Evolutionary conservation across 257 asterid genomes (phyloP), one percentile per base, ranked within the genome.

Genomic region (Nemophila menziesii): DNA sequence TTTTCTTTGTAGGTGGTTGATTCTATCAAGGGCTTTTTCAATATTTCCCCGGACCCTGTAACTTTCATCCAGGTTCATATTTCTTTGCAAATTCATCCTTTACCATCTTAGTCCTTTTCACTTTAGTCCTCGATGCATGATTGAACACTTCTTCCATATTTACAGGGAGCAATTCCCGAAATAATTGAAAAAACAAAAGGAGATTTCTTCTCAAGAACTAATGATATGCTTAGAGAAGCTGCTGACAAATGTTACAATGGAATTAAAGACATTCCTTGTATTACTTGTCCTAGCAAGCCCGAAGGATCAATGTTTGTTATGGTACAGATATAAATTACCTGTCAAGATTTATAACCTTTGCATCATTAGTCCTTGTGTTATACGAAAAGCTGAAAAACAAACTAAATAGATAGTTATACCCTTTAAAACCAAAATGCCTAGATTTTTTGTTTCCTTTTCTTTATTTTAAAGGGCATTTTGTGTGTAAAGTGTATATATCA

Each of bases 251-350:
- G 76, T 59, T 80, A 65, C 43, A 61, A 68, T 5, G 65, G 52
- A 58, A 41, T 55, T 22, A 51, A 73, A 54, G 86, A 82, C 58
- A 83, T 83, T 24, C 82, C 77, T 19, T 65, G 78, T 76, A 33
- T 83, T 52, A 67, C 74, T 42, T 83, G 93, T 55, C 95, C 86
- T 5, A 62, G 70, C 79, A 87, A 75, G 68, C 97, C 97, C 1
- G 65, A 83, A 66, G 97, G 95, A 56, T 78, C 89, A 38, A 73
- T 87, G 97, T 79, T 73, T 52, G 74, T 57, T 24, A 77, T 87
- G 95, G 95, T 83, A 71, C n/a, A 71, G 56, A 26, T 12, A 26
- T 22, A 5, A 12, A 44, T 53, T 33, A 62, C 12, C 36, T 44
- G n/a, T 4, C 14, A 21, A 40, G 55, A 18, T 40, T 4, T n/a